These are phyloP conservation scores for Fraxinus quadrangulata DNA, from an alignment of 257 asterid species.

Conservation along the genomic window DNA sequence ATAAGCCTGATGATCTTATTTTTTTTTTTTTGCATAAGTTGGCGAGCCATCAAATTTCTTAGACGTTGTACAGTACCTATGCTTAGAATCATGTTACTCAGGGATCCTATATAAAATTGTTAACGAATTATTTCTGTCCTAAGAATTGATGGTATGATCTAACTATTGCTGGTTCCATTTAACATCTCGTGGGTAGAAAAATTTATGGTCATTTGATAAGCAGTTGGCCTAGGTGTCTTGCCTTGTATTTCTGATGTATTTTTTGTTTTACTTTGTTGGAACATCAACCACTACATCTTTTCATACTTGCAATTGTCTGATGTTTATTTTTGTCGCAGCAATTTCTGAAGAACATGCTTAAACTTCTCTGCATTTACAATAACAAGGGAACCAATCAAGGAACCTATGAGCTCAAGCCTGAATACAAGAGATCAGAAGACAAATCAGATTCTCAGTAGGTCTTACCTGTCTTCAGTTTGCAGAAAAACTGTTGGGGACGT, in stretches of 20 bases:
- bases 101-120: background rate
- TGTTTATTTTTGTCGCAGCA: constrained; percentile 49
- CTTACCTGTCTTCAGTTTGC: background rate
- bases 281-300: background rate
- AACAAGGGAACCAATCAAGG: constrained; percentile 94
- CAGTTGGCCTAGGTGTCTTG: background rate
- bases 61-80: background rate
- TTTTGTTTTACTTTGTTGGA: background rate
- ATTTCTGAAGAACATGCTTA: constrained; percentile 89
- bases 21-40: too few relatives aligned
- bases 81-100: background rate
- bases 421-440: constrained; percentile 67
- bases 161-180: background rate
- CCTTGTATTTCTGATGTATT: background rate
- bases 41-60: background rate
- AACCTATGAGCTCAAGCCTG: constrained; percentile 85
- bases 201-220: background rate
- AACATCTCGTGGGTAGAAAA: background rate
- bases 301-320: background rate
- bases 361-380: constrained; percentile 75
- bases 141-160: background rate
- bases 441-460: constrained; percentile 31
- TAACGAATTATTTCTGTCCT: background rate
- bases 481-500: background rate
- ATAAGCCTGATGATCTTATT: background rate